Conservation (phyloP, 106 monocot species). For the Acorus gramineus region DNA sequence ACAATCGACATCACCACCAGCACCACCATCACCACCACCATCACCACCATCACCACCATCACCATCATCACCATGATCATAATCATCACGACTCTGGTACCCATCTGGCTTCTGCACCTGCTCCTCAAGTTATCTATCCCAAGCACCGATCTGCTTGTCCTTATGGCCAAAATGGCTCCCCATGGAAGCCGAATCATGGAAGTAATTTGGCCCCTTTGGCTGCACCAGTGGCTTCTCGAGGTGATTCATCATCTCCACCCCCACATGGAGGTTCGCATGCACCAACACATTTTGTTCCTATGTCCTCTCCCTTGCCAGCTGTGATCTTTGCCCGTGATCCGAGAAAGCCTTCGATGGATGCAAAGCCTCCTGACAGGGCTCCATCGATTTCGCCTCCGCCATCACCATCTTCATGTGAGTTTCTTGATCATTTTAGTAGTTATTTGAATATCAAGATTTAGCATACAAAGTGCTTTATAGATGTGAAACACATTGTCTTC, state of each 20-base stretch:
- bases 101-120: constrained; percentile 36
- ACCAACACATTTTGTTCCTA: constrained; percentile 15
- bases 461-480: neutral
- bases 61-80: no score
- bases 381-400: constrained; percentile 28
- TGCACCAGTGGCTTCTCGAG: constrained; percentile 18
- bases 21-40: constrained; percentile 53
- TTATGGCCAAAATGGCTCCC: constrained; percentile 7
- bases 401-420: constrained; percentile 67
- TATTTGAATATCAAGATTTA: neutral
- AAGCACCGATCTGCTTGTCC: constrained; percentile 18
- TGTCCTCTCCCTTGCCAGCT: constrained; percentile 32
- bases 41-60: constrained; percentile 14
- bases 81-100: neutral
- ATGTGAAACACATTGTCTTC: no score
- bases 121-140: constrained; percentile 10
- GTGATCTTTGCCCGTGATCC: constrained; percentile 56
- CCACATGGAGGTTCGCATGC: constrained; percentile 19
- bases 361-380: constrained; percentile 16
- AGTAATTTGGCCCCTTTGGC: neutral
- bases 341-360: constrained; percentile 23
- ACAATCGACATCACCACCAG: constrained; percentile 31
- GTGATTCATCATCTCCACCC: constrained; percentile 1
- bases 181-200: constrained; percentile 17
- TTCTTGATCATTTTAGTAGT: neutral